Base-by-base conservation (phyloP, 192 early-diverging fungal species). In the Podila verticillata region DNA sequence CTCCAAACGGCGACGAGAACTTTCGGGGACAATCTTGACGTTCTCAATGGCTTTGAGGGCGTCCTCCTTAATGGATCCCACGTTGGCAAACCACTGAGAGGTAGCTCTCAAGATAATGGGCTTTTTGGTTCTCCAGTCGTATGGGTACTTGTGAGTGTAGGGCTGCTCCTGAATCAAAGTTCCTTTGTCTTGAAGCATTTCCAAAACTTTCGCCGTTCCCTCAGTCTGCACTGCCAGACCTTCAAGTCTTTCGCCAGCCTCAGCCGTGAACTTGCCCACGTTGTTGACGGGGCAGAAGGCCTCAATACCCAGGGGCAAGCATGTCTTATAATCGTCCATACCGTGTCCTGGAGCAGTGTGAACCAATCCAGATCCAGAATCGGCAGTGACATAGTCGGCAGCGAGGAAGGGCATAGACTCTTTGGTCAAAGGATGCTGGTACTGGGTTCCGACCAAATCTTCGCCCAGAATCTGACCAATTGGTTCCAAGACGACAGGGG, bases 341-440 rank as follows among this genome's bases (percentile, higher is more conserved):
- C 93, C 93, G 67, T 95, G 93, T 19, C 93, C 93, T 2, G 93
- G 93, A 7, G 93, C 93, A 35, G 91, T 89, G 67, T 95, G 93
- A 24, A 95, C 92, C n/a, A 95, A 65, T n/a, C 93, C 92, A 57
- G 69, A 74, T 75, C 93, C 93, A 1, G 92, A 90, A 10, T 92
- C 91, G 0, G 84, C 83, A 10, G 91, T 92, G 12, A 95, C 92
- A 79, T 93, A 87, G 28, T 84, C 73, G 3, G 90, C 92, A 7
- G 84, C 75, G 63, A 93, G 82, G n/a, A 95, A 82, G n/a, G 82
- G 86, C 20, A 84, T 75, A 7, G 69, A 56, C 19, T 84, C 72
- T 34, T 71, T 47, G n/a, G 81, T 86, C 19, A 93, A 60, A 54
- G 87, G 84, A 63, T 91, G 89, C 17, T 36, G 74, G 70, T 94